A percentile compares a stretch with the other conserved stretches of the same genome.
phyloP scores from a whole-genome alignment of 1,284 basidiomycete species.

The Rhodotorula mucilaginosa region DNA sequence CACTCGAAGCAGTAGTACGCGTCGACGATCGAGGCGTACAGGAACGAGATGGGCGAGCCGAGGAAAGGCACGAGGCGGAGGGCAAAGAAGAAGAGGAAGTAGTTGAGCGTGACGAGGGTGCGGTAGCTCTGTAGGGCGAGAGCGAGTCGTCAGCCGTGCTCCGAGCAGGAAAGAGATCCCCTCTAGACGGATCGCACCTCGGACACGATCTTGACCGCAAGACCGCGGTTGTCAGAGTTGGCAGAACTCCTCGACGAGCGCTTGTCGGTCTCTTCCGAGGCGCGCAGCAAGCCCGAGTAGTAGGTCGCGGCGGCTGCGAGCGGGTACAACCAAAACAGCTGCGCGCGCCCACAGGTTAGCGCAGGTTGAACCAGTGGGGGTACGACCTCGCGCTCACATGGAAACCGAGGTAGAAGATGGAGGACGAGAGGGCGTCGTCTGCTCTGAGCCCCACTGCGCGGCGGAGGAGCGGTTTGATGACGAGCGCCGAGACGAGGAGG shows the following conservation, averaged over 20 bases:
- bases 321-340: conserved; percentile 37
- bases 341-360: not conserved
- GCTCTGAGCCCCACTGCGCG: conserved; percentile 23
- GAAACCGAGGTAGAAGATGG: conserved; percentile 34
- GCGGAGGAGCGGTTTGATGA: conserved; percentile 37
- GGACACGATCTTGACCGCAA: conserved; percentile 27
- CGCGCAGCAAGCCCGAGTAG: conserved; percentile 33
- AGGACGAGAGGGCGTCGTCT: conserved; percentile 17
- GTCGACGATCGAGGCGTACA: conserved; percentile 71
- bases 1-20: conserved; percentile 87
- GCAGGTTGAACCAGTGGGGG: not conserved
- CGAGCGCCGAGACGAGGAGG: conserved; percentile 36
- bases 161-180: not conserved
- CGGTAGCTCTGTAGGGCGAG: conserved; percentile 55
- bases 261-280: conserved; percentile 24
- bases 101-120: conserved; percentile 71
- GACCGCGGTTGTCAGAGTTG: conserved; percentile 11
- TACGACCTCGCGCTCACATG: conserved; percentile 12
- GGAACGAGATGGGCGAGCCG: conserved; percentile 61
- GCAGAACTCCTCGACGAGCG: conserved; percentile 9
- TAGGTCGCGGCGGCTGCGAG: conserved; percentile 36
- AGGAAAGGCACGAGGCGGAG: conserved; percentile 63
- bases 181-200: conserved; percentile 21
- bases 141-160: not conserved
- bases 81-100: conserved; percentile 64